Evolutionary conservation across 2,329 filamentous ascomycete species (phyloP).

Genomic region (Paecilomyces fulvus): DNA sequence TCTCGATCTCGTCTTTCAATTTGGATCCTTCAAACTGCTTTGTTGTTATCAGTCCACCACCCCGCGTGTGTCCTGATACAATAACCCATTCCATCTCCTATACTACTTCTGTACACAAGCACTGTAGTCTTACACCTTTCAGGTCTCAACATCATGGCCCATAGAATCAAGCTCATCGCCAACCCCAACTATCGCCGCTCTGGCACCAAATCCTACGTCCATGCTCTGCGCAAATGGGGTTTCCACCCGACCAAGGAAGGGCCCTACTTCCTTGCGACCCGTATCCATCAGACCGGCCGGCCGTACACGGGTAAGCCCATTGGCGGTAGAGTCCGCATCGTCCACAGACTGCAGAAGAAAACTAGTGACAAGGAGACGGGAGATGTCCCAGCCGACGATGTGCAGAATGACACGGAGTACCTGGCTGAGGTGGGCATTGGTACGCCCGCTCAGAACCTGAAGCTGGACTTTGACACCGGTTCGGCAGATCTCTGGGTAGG

Average conservation of each 20-base stretch:
- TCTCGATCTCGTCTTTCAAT: neutral
- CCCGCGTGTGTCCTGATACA: neutral
- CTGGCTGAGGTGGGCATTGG: conserved; percentile 58
- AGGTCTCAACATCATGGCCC: conserved; percentile 21
- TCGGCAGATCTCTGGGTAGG: conserved; percentile 61
- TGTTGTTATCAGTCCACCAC: neutral
- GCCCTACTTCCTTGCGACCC: conserved; percentile 48
- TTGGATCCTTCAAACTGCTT: neutral
- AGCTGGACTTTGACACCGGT: conserved; percentile 62
- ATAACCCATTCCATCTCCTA: neutral
- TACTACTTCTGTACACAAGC: neutral
- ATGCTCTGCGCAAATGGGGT: conserved; percentile 52
- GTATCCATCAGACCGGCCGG: conserved; percentile 42
- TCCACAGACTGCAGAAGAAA: conserved; percentile 45
- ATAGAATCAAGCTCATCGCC: conserved; percentile 44
- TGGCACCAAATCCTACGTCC: conserved; percentile 57
- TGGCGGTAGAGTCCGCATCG: conserved; percentile 42
- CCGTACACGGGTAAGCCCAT: conserved; percentile 37
- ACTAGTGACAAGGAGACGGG: conserved; percentile 36
- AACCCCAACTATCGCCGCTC: conserved; percentile 53
- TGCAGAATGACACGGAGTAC: conserved; percentile 60
- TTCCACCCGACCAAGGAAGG: conserved; percentile 56
- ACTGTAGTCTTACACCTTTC: neutral
- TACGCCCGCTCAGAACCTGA: conserved; percentile 53
- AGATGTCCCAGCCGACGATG: conserved; percentile 50